Base-by-base conservation (phyloP, 1,284 basidiomycete species). In the Meripilus lineatus region DNA sequence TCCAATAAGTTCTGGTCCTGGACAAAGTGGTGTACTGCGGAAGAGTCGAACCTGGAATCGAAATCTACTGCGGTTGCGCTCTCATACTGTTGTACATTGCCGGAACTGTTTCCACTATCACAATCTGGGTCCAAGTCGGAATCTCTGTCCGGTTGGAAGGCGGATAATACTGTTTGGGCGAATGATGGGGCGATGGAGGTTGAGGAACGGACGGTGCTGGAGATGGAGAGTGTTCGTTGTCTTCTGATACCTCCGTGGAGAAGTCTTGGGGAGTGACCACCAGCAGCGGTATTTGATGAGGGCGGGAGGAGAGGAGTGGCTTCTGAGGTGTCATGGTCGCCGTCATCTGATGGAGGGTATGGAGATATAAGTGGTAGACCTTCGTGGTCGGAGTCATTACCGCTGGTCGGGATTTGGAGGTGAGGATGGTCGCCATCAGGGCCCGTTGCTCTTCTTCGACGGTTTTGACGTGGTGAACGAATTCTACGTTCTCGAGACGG, bases 91-190 rank as follows among this genome's bases (percentile, higher is more conserved):
- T 46, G 54, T 10, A 45, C 53, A n/a, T 56, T 58, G 4, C 42
- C 50, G 18, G 36, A 7, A 15, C 36, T 23, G n/a, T 38, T 23
- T 32, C 30, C 21, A 21, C 10, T 21, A 10, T 40, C 38, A n/a
- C n/a, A 10, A 33, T 41, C 24, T 10, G 58, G 52, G 46, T 66
- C 62, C 34, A 62, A 38, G 44, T 71, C 69, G 18, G 52, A 57
- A 45, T 73, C 72, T 40, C 63, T 58, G 46, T 72, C 75, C 8
- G 66, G 56, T 7, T 64, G 64, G 48, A 86, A 83, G 10, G 86
- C 67, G 0, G 81, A 84, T 5, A 80, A 57, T 21, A 85, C 61
- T 0, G 81, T 87, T 33, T 82, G 84, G 3, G 77, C 74, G 7
- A 88, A 65, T 2, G 80, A 83, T 2, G 79, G 79, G 1, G 79